Evolutionary conservation across 345 rosid genomes (phyloP), one percentile per base, ranked within the genome.

Genomic region (Carallia pectinifolia): DNA sequence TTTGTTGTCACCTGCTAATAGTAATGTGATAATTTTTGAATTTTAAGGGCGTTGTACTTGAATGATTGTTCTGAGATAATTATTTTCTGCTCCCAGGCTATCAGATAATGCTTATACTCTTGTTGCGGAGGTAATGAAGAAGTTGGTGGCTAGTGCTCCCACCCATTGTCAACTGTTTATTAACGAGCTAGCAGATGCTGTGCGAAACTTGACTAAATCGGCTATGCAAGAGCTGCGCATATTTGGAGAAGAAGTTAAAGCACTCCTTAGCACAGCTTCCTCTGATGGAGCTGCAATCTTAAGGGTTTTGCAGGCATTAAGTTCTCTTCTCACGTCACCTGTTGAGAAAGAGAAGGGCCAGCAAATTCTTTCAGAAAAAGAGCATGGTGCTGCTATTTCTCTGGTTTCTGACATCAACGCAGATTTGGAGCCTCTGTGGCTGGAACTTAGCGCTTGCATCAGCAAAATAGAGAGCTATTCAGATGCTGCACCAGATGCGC

Each of bases 201-300:
- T 91, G 36, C 90, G 83, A 71, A 85, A 77, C 68, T 79, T 88
- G 79, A 87, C 89, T 61, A 88, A 83, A 78, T 87, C 96, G 64
- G 93, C 96, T 7, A 89, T 78, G 90, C 76, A 79, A 34, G 98
- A 94, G 87, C 84, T 94, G 44, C 88, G 52, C 48, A 74, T 81
- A 78, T 91, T 91, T 70, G 88, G 98, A 73, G 97, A 88, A 83
- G 89, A 92, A 5, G 87, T 88, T 29, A 88, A 91, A 81, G 85
- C 95, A 56, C 88, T 94, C 34, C 85, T 94, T 61, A 86, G 89
- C 70, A 82, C 89, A 37, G 69, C 93, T 65, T 84, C 92, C 47
- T 87, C 92, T 13, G 97, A 94, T 81, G 98, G 98, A 68, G 92
- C 97, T 76, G 87, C 97, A 65, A 88, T 91, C 67, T 81, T 94